Conservation (phyloP, 768 basidiomycete species). For the Pleurotus platypus region DNA sequence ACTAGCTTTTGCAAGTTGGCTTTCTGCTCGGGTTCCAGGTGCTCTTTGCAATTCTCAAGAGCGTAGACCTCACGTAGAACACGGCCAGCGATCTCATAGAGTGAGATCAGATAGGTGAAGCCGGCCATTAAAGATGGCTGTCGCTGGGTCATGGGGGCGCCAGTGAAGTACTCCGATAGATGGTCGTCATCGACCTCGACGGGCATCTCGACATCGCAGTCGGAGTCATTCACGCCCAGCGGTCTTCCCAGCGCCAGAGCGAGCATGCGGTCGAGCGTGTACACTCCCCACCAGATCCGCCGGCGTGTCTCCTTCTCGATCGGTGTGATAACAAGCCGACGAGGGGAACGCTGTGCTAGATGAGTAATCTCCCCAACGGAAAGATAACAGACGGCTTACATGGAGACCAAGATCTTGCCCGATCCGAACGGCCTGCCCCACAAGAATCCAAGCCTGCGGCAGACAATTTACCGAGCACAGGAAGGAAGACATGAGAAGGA, state of each 20-base stretch:
- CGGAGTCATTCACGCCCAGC: constrained; percentile 83
- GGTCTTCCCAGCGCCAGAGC: constrained; percentile 88
- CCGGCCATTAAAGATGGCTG: constrained; percentile 79
- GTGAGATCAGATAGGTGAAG: constrained; percentile 65
- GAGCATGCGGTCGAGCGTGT: constrained; percentile 87
- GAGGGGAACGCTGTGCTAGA: constrained; percentile 68
- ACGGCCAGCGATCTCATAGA: constrained; percentile 84
- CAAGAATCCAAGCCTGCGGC: constrained; percentile 90
- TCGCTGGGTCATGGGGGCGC: constrained; percentile 51
- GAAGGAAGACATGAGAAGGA: constrained; percentile 86
- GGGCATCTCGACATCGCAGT: constrained; percentile 87
- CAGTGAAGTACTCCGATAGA: constrained; percentile 68
- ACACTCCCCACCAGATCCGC: constrained; percentile 95
- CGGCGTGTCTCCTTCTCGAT: constrained; percentile 87
- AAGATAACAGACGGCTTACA: constrained; percentile 44
- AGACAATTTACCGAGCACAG: constrained; percentile 91
- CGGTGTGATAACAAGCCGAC: constrained; percentile 61
- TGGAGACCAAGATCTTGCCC: constrained; percentile 92
- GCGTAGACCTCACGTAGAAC: constrained; percentile 83
- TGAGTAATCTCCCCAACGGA: constrained; percentile 14
- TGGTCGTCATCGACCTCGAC: constrained; percentile 80
- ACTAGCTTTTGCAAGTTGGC: constrained; percentile 75
- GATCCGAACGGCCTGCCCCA: constrained; percentile 86
- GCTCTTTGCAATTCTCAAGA: constrained; percentile 72
- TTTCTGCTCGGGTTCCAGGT: constrained; percentile 69